Evolutionary conservation across 2,329 filamentous ascomycete genomes (phyloP), one percentile per base, ranked within the genome.

Genomic region (Fusarium agapanthi): DNA sequence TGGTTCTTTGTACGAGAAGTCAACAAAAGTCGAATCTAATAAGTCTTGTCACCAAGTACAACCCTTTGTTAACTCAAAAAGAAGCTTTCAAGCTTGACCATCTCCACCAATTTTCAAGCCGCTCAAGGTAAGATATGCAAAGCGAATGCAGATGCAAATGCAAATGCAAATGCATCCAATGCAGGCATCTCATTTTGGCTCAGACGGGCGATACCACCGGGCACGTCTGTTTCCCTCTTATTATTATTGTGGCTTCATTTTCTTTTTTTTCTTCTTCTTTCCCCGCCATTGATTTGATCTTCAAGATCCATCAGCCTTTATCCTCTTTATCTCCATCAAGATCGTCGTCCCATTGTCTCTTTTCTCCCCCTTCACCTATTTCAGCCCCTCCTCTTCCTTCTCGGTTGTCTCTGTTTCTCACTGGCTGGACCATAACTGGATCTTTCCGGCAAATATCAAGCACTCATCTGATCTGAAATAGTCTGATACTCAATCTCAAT

Each of bases 401-500:
- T 71, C 59, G 62, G 62, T 41, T 62, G 67, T 24, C 51, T 63
- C 55, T 73, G 35, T 61, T 44, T 67, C 51, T 73, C 43, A 73
- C 70, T 73, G 71, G 71, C 67, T 73, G 54, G 67, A 55, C 41
- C 56, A 61, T 63, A 67, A 41, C 47, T 60, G 57, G 53, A 60
- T 63, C 56, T 53, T 51, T 67, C 67, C 61, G 62, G 71, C 50
- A 73, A 68, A 71, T 71, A 73, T 74, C 58, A 67, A 73, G 51
- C 50, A 68, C 71, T 74, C 71, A 71, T 73, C 67, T 71, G 71
- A 73, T 71, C 71, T 71, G 44, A 41, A 60, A 50, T 47, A 66
- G 43, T 43, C 62, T 67, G 45, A 41, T 44, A 28, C 26, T 41
- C 45, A 37, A 61, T 53, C 30, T 61, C 34, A 37, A 32, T n/a